Conservation (phyloP, 352 stramenopile genomes). For the Phytopythium boreale region DNA sequence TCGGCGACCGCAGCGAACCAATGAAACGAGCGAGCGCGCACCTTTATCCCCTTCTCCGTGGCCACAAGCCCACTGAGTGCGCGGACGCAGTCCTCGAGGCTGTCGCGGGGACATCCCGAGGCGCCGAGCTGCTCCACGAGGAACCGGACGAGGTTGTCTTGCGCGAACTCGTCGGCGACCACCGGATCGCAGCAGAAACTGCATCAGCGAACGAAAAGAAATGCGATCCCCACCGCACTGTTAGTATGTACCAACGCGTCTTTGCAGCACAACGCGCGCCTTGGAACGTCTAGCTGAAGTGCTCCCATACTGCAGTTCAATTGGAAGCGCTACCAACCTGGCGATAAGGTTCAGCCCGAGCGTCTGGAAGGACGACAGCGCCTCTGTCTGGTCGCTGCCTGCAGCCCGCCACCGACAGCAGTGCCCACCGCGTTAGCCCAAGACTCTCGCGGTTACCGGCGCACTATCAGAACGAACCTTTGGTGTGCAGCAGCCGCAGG, state of each 20-base stretch:
- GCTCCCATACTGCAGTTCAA: too few species aligned
- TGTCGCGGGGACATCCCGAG: conserved; percentile 18
- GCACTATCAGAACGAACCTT: conserved; percentile 25
- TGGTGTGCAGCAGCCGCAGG: conserved; percentile 70
- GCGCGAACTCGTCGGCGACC: conserved; percentile 52
- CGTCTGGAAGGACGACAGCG: conserved; percentile 68
- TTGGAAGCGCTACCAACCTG: conserved; percentile 28
- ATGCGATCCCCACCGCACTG: not conserved
- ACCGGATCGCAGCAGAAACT: conserved; percentile 65
- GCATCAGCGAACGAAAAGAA: conserved; percentile 7
- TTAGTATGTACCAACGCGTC: not conserved
- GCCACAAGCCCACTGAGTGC: conserved; percentile 43
- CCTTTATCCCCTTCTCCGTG: conserved; percentile 44
- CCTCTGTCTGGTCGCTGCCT: conserved; percentile 45
- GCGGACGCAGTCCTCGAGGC: conserved; percentile 43
- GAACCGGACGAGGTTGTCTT: conserved; percentile 60
- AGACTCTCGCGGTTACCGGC: too few species aligned
- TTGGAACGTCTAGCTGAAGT: too few species aligned
- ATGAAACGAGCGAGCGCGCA: conserved; percentile 3
- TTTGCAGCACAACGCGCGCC: too few species aligned
- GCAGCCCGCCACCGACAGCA: conserved; percentile 8
- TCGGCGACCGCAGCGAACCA: not conserved
- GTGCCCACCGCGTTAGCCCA: not conserved
- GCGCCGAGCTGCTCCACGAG: conserved; percentile 48
- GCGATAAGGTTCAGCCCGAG: conserved; percentile 81